phyloP scores from a whole-genome alignment of 345 rosid species.

The Cardamine resedifolia region DNA sequence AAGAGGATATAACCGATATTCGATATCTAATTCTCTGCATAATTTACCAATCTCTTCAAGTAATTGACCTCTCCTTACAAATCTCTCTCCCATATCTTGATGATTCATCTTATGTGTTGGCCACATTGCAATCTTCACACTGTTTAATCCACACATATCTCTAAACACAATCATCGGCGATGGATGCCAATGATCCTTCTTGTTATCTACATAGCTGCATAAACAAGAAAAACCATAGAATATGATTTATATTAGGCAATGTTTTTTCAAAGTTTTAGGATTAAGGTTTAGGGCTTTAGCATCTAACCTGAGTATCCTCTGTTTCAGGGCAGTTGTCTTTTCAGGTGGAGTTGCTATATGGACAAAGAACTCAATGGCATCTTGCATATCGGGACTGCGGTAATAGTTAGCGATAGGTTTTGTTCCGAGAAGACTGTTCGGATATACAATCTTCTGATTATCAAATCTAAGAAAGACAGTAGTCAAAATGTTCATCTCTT shows the following conservation, averaged over 20 bases:
- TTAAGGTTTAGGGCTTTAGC: neutral
- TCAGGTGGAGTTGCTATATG: slow-evolving; percentile 77
- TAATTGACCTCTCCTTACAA: slow-evolving; percentile 52
- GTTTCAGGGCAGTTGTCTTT: slow-evolving; percentile 60
- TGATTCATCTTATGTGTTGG: slow-evolving; percentile 68
- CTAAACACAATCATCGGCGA: slow-evolving; percentile 56
- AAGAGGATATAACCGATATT: slow-evolving; percentile 62
- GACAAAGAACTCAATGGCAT: slow-evolving; percentile 67
- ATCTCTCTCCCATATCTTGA: slow-evolving; percentile 80
- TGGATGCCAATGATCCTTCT: slow-evolving; percentile 78
- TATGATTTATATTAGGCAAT: neutral
- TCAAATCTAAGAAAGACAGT: slow-evolving; percentile 81
- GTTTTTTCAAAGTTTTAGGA: neutral
- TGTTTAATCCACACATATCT: slow-evolving; percentile 60
- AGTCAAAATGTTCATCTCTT: slow-evolving; percentile 93
- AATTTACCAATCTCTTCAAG: slow-evolving; percentile 71
- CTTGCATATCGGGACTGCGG: slow-evolving; percentile 96
- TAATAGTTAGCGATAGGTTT: slow-evolving; percentile 75
- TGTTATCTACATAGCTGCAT: slow-evolving; percentile 57
- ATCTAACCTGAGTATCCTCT: slow-evolving; percentile 57
- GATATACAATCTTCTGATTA: slow-evolving; percentile 69
- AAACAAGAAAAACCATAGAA: neutral
- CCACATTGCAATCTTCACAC: slow-evolving; percentile 69
- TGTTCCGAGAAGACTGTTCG: slow-evolving; percentile 64
- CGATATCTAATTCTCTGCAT: slow-evolving; percentile 72